Evolutionary conservation across 1,284 basidiomycete genomes (phyloP).

Genomic region (Puccinia polysora): DNA sequence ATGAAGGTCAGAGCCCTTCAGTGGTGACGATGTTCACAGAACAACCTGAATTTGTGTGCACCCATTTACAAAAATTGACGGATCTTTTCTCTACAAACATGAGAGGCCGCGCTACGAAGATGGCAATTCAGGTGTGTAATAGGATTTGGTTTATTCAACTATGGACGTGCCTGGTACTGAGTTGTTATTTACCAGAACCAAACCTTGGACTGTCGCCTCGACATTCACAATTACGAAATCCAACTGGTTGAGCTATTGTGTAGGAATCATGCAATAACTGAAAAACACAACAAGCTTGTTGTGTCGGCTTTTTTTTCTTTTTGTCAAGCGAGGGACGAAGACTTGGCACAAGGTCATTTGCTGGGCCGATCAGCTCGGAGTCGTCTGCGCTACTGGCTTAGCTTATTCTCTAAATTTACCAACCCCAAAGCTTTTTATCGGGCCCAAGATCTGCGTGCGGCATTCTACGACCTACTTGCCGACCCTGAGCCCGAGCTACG

Average conservation of each 20-base stretch:
- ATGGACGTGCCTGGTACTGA: slow-evolving; percentile 20
- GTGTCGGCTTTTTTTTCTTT: slow-evolving; percentile 69
- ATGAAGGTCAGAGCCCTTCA: slow-evolving; percentile 9
- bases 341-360: slow-evolving; percentile 54
- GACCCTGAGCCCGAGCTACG: slow-evolving; percentile 80
- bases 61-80: slow-evolving; percentile 32
- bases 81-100: slow-evolving; percentile 24
- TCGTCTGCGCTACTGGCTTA: slow-evolving; percentile 69
- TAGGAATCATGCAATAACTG: slow-evolving; percentile 65
- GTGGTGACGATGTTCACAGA: slow-evolving; percentile 15
- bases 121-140: slow-evolving; percentile 64
- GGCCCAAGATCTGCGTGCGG: slow-evolving; percentile 63
- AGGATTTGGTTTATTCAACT: slow-evolving; percentile 50
- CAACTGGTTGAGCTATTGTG: slow-evolving; percentile 70
- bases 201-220: slow-evolving; percentile 64
- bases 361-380: slow-evolving; percentile 56
- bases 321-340: slow-evolving; percentile 53
- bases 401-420: slow-evolving; percentile 78
- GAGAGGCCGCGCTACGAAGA: slow-evolving; percentile 54
- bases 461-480: slow-evolving; percentile 74
- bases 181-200: slow-evolving; percentile 57
- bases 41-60: slow-evolving; percentile 38
- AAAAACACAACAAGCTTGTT: slow-evolving; percentile 76
- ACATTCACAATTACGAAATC: slow-evolving; percentile 68
- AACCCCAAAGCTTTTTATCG: slow-evolving; percentile 82